Evolutionary conservation across 2,329 filamentous ascomycete genomes (phyloP).

Genomic region (Furcasterigmium furcatum): DNA sequence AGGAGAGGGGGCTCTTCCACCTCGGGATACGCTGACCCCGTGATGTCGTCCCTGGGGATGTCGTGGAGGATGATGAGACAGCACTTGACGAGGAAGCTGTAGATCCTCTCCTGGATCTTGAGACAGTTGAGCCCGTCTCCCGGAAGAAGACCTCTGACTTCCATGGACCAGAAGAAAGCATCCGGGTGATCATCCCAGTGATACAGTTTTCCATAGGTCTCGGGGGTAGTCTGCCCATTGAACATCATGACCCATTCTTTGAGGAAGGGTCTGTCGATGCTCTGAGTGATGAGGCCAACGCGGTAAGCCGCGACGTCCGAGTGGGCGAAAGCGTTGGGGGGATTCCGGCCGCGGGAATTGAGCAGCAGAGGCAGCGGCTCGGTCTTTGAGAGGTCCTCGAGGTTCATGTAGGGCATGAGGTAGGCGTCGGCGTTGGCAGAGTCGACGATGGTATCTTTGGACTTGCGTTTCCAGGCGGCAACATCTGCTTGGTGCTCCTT

Average conservation of each 20-base stretch:
- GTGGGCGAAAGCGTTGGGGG: constrained; percentile 42
- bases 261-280: constrained; percentile 21
- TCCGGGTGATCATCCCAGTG: constrained; percentile 27
- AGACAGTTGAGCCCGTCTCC: constrained; percentile 47
- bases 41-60: constrained; percentile 27
- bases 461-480: constrained; percentile 16
- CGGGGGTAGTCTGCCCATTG: constrained; percentile 16
- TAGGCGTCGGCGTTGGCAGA: constrained; percentile 24
- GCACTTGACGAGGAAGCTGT: constrained; percentile 45
- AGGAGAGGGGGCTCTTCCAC: constrained; percentile 32
- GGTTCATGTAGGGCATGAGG: constrained; percentile 54
- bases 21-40: constrained; percentile 22
- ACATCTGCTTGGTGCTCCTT: constrained; percentile 49
- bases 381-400: constrained; percentile 46
- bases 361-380: constrained; percentile 46
- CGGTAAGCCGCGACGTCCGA: constrained; percentile 34
- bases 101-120: constrained; percentile 44
- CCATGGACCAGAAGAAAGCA: constrained; percentile 31
- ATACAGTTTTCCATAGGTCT: constrained; percentile 32
- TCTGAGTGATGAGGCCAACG: constrained; percentile 20
- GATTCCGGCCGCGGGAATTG: constrained; percentile 44
- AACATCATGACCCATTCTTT: constrained; percentile 29
- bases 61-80: constrained; percentile 48
- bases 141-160: constrained; percentile 28
- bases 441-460: neutral